phyloP scores from a whole-genome alignment of 805 yeast species.

The Suhomyces emberorum region DNA sequence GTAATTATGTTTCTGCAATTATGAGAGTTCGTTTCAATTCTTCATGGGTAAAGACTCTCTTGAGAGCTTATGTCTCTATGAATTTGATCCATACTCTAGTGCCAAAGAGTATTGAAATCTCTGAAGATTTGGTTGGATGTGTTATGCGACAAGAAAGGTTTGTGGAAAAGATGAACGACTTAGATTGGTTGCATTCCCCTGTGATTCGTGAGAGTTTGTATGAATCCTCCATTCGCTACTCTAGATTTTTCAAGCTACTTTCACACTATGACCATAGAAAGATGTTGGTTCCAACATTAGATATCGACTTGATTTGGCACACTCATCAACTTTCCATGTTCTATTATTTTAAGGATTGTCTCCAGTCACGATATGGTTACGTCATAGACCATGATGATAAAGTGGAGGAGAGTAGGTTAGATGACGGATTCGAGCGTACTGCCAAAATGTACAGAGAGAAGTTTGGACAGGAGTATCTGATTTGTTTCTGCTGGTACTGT shows the following conservation, averaged over 20 bases:
- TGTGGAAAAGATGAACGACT: conserved; percentile 17
- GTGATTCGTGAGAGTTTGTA: conserved; percentile 10
- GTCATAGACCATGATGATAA: conserved; percentile 25
- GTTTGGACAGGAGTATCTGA: conserved; percentile 14
- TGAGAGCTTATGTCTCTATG: conserved; percentile 11
- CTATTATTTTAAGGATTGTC: conserved; percentile 14
- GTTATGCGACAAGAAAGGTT: conserved; percentile 22
- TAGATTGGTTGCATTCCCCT: conserved; percentile 18
- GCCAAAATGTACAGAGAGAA: conserved; percentile 12
- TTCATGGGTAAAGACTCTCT: conserved; percentile 3
- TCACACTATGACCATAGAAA: conserved; percentile 1
- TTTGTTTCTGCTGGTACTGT: conserved; percentile 21
- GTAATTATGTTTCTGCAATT: not conserved
- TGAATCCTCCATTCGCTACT: conserved; percentile 17
- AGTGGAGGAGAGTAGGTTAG: conserved; percentile 18
- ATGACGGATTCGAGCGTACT: conserved; percentile 15
- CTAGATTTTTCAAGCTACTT: conserved; percentile 13
- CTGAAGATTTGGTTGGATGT: conserved; percentile 25
- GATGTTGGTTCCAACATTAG: conserved; percentile 23
- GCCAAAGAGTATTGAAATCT: conserved; percentile 4
- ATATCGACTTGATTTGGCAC: conserved; percentile 27
- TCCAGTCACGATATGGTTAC: not conserved
- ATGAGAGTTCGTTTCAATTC: not conserved
- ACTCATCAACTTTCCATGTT: conserved; percentile 21
- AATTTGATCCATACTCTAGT: conserved; percentile 12